phyloP scores from a whole-genome alignment of 2,329 filamentous ascomycete species.

The Fusarium sp. region DNA sequence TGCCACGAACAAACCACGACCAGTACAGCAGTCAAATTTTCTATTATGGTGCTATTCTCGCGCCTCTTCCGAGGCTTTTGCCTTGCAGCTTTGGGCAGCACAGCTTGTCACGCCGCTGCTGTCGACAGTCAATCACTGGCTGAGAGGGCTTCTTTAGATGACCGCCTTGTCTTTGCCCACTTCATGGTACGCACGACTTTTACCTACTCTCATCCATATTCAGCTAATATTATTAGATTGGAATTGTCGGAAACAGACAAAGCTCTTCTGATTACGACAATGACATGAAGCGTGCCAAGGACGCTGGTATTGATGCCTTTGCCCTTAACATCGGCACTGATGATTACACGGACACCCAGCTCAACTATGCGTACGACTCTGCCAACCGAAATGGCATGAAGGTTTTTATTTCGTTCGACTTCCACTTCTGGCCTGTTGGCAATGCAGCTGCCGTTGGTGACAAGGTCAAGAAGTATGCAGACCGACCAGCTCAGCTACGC shows the following conservation, averaged over 20 bases:
- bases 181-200: constrained; percentile 32
- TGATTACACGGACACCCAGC: constrained; percentile 59
- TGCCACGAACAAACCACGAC: no score
- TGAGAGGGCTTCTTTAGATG: constrained; percentile 27
- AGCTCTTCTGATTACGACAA: constrained; percentile 60
- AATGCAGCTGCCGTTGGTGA: constrained; percentile 58
- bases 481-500: constrained; percentile 60
- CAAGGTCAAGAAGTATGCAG: constrained; percentile 62
- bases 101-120: constrained; percentile 9
- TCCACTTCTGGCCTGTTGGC: constrained; percentile 60
- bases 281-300: constrained; percentile 61
- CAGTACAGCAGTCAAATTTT: no score
- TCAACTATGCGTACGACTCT: constrained; percentile 63
- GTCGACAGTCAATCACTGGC: constrained; percentile 13
- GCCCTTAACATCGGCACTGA: constrained; percentile 65
- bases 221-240: constrained; percentile 52
- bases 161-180: constrained; percentile 37
- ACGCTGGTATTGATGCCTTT: constrained; percentile 62
- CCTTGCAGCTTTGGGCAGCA: constrained; percentile 17
- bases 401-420: constrained; percentile 70
- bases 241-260: constrained; percentile 59
- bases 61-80: constrained; percentile 18
- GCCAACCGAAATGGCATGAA: constrained; percentile 63
- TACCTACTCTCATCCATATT: accelerated
- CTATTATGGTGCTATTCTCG: constrained; percentile 30